Evolutionary conservation across 176 grass and related monocot genomes (phyloP).

Genomic region (Calamus simplicifolius): DNA sequence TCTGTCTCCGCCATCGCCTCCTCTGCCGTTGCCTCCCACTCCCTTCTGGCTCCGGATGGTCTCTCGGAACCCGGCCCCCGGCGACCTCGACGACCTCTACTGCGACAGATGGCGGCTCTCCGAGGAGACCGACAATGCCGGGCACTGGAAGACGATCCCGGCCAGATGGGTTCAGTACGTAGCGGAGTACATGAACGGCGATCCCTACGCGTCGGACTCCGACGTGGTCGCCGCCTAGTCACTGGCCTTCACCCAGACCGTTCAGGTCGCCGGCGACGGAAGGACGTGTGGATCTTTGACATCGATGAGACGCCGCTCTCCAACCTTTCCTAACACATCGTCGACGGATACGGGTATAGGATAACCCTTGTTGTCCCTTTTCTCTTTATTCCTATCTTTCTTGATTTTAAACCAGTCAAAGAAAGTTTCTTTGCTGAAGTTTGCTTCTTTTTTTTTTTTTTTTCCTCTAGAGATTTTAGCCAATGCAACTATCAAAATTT

Average conservation of each 20-base stretch:
- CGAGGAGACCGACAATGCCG: constrained; percentile 47
- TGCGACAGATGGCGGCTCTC: constrained; percentile 49
- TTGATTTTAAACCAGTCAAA: too few relatives aligned
- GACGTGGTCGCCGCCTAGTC: constrained; percentile 33
- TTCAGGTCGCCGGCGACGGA: constrained; percentile 31
- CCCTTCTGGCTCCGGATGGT: constrained; percentile 21
- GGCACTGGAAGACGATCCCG: constrained; percentile 33
- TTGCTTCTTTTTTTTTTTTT: too few relatives aligned
- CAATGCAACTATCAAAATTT: not conserved
- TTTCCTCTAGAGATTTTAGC: too few relatives aligned
- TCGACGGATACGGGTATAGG: constrained; percentile 47
- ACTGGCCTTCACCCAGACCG: constrained; percentile 23
- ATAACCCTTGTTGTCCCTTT: too few relatives aligned
- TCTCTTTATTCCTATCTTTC: too few relatives aligned
- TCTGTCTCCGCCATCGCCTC: too few relatives aligned
- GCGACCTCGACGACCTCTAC: constrained; percentile 1
- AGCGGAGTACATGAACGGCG: constrained; percentile 44
- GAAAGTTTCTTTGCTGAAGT: too few relatives aligned
- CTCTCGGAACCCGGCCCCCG: constrained; percentile 4
- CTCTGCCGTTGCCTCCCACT: constrained; percentile 3
- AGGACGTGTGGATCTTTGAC: constrained; percentile 55
- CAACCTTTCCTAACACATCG: constrained; percentile 49
- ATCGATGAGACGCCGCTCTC: constrained; percentile 54
- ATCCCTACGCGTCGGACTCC: constrained; percentile 34
- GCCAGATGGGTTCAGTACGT: constrained; percentile 28